Percentiles rank a stretch among this genome's conserved stretches.
Conservation (phyloP, 2,329 filamentous ascomycete species). For the Monosporascus ibericus region DNA sequence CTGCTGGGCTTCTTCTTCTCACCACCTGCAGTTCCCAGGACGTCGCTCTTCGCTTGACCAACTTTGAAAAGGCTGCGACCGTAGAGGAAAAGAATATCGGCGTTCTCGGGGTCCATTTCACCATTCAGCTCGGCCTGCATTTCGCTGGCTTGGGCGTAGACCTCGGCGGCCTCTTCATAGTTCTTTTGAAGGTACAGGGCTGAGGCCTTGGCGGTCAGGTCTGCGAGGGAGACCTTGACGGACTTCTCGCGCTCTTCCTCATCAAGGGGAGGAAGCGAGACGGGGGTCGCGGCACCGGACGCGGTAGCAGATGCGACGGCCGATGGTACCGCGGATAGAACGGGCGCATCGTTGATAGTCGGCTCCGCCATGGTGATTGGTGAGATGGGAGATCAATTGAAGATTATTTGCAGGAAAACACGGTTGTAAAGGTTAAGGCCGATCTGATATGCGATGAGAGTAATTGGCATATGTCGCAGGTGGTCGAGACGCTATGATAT, state of each 20-base stretch:
- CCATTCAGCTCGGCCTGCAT: conserved; percentile 88
- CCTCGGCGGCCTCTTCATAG: conserved; percentile 76
- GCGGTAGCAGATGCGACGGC: conserved; percentile 15
- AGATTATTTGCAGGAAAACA: background rate
- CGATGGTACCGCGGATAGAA: conserved; percentile 24
- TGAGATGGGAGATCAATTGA: background rate
- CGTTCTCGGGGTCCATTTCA: conserved; percentile 84
- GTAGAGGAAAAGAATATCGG: conserved; percentile 90
- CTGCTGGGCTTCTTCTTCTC: conserved; percentile 43
- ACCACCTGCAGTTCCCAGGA: conserved; percentile 70
- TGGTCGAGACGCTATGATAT: too few species aligned
- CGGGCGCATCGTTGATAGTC: conserved; percentile 21
- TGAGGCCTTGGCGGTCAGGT: conserved; percentile 74
- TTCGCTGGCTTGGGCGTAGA: conserved; percentile 83
- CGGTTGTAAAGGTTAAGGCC: too few species aligned
- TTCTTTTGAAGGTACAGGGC: conserved; percentile 86
- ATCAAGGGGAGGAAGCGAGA: conserved; percentile 27
- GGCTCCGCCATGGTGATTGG: conserved; percentile 23
- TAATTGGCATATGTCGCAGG: background rate
- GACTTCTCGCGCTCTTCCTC: conserved; percentile 41
- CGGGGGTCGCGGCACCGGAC: conserved; percentile 21
- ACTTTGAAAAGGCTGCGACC: conserved; percentile 91
- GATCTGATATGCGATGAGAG: background rate
- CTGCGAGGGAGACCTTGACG: conserved; percentile 61
- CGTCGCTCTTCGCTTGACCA: conserved; percentile 88